Base-by-base conservation (phyloP, 306 rosid genomes). In the Trifolium pratense region DNA sequence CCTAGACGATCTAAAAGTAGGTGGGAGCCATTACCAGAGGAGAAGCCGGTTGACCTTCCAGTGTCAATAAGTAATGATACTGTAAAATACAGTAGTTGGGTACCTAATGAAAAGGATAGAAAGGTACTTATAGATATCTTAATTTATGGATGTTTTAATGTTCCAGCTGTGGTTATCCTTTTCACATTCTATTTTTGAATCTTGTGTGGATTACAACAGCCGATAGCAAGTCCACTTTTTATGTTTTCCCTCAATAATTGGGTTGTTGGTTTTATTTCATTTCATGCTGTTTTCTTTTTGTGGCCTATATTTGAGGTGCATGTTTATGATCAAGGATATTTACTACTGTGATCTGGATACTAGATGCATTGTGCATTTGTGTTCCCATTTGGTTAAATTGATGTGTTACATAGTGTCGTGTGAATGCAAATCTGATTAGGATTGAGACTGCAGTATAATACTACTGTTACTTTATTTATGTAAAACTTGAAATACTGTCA, bases 11-110 rank as follows among this genome's bases (percentile, higher is more conserved):
- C 90, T 53, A 94, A 83, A 84, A 95, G 99, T 80, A 87, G 99
- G 82, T 95, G 99, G 99, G 99, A 95, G 81, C 99, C 99, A 75
- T 72, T 95, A 75, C 88, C 85, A 2, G 97, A 87, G 86, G 99
- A 88, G 81, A 94, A 83, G 83, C 85, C 85, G 10, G 87, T 68
- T 56, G 90, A 83, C 60, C 84, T 49, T 59, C 77, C 82, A 48
- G 76, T 84, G 72, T 75, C 83, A 55, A 43, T 59, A 75, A 78
- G 74, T 70, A 84, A 78, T 67, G 81, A 79, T 51, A 46, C 80
- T 66, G 66, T 58, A 18, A 91, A 91, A 56, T 86, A 77, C 79
- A 81, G 84, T 74, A 83, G 86, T 49, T 91, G 99, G 97, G 42
- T 65, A 62, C 79, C 85, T 68, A 85, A 75, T 32, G 87, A 79